Evolutionary conservation across 768 basidiomycete genomes (phyloP).

Genomic region (Amanita exitialis): DNA sequence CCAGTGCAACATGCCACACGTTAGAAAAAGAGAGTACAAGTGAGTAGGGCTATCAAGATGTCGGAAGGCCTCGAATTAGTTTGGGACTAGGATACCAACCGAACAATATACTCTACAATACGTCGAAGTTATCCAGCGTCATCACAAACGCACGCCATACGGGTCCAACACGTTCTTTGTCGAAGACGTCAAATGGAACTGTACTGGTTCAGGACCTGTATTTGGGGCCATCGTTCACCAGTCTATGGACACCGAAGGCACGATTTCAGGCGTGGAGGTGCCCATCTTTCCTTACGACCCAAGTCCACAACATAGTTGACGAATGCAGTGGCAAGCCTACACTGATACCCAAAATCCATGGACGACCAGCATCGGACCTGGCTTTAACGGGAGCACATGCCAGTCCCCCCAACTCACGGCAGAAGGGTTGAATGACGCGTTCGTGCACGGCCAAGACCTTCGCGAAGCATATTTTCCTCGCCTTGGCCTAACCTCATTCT

Average conservation of each 20-base stretch:
- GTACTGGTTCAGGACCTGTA: conserved; percentile 29
- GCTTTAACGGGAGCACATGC: conserved; percentile 36
- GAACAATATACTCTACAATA: conserved; percentile 28
- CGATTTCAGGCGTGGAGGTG: conserved; percentile 24
- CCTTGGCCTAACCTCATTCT: conserved; percentile 22
- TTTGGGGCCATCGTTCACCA: conserved; percentile 16
- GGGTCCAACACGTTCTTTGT: conserved; percentile 39
- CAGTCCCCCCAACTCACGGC: conserved; percentile 41
- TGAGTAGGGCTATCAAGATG: conserved; percentile 11
- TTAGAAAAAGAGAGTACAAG: conserved; percentile 33
- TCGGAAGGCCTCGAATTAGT: neutral
- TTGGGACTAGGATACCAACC: conserved; percentile 22
- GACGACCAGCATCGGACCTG: conserved; percentile 28
- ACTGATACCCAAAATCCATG: conserved; percentile 30
- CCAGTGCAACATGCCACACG: conserved; percentile 51
- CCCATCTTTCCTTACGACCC: neutral
- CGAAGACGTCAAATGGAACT: conserved; percentile 36
- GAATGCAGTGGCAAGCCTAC: conserved; percentile 32
- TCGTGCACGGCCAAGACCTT: conserved; percentile 38
- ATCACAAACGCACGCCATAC: conserved; percentile 46
- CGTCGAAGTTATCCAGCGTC: conserved; percentile 42
- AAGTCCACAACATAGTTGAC: neutral
- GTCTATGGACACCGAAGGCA: conserved; percentile 16
- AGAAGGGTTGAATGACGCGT: conserved; percentile 32
- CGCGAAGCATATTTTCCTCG: conserved; percentile 32